Conservation (phyloP, 768 basidiomycete genomes). For the Candolleomyces efflorescens region DNA sequence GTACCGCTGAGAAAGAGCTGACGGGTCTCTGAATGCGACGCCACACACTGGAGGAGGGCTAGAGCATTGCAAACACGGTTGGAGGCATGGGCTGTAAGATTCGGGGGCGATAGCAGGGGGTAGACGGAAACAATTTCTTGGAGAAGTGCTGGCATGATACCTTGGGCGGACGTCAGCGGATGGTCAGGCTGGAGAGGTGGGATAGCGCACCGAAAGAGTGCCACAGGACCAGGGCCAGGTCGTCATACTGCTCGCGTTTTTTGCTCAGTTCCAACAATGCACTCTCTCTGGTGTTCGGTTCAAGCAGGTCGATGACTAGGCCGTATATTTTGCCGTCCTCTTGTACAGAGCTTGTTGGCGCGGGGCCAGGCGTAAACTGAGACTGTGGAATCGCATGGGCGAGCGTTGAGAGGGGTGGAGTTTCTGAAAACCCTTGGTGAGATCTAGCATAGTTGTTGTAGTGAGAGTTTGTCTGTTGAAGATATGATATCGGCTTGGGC, state of each 20-base stretch:
- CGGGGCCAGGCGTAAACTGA: conserved; percentile 7
- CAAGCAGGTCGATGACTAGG: conserved; percentile 84
- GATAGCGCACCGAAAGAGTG: conserved; percentile 80
- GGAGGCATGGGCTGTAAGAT: conserved; percentile 94
- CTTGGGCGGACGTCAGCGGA: conserved; percentile 32
- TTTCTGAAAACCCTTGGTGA: conserved; percentile 53
- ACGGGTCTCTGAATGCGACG: conserved; percentile 94
- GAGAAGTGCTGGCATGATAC: conserved; percentile 95
- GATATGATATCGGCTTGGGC: conserved; percentile 58
- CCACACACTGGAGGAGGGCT: conserved; percentile 96
- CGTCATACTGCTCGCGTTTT: conserved; percentile 98
- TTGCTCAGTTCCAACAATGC: conserved; percentile 96
- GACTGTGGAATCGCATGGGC: conserved; percentile 51
- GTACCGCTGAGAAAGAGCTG: conserved; percentile 91
- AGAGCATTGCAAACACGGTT: conserved; percentile 99
- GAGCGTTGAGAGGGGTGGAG: conserved; percentile 49
- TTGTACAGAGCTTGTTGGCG: conserved; percentile 28
- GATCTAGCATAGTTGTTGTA: conserved; percentile 60
- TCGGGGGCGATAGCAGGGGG: conserved; percentile 90
- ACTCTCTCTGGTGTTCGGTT: conserved; percentile 77
- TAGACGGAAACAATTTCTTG: conserved; percentile 99
- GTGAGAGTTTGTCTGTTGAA: conserved; percentile 54
- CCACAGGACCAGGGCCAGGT: conserved; percentile 96
- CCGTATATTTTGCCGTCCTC: conserved; percentile 79
- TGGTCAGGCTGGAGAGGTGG: neutral